Conservation (phyloP, 495 filamentous ascomycete genomes). For the Xylaria palmicola region DNA sequence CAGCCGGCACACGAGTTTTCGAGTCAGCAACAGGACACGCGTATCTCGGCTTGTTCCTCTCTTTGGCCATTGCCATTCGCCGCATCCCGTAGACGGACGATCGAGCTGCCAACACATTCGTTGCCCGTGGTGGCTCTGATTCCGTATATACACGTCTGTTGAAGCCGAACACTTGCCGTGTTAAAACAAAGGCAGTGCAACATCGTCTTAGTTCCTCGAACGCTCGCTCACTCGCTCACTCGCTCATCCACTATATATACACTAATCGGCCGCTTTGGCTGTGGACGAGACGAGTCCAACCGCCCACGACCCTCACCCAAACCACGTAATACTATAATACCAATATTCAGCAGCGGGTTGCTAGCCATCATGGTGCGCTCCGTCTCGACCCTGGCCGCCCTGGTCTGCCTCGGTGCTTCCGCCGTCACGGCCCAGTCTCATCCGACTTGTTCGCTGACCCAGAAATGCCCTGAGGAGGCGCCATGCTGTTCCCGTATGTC, state of each 20-base stretch:
- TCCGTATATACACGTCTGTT: not conserved
- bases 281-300: not conserved
- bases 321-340: constrained; percentile 14
- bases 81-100: not conserved
- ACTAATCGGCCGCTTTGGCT: not conserved
- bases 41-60: constrained; percentile 7
- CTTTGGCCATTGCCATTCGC: constrained; percentile 1
- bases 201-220: not conserved
- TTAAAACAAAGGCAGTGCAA: not conserved
- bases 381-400: constrained; percentile 34
- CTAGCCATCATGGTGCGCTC: constrained; percentile 34
- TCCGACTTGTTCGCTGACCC: constrained; percentile 44
- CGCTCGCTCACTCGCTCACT: not conserved
- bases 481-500: constrained; percentile 94
- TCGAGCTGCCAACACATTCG: not conserved
- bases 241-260: not conserved
- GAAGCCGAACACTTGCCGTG: not conserved
- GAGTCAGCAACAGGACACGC: not conserved
- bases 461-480: constrained; percentile 68
- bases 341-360: not conserved
- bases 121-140: not conserved
- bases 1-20: not conserved
- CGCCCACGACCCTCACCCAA: not conserved
- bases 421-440: constrained; percentile 34
- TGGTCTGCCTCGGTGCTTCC: constrained; percentile 42